A percentile compares a stretch with the other conserved stretches of the same genome.
phyloP scores from a whole-genome alignment of 305 asterid genomes.

The Fraxinus platypoda region DNA sequence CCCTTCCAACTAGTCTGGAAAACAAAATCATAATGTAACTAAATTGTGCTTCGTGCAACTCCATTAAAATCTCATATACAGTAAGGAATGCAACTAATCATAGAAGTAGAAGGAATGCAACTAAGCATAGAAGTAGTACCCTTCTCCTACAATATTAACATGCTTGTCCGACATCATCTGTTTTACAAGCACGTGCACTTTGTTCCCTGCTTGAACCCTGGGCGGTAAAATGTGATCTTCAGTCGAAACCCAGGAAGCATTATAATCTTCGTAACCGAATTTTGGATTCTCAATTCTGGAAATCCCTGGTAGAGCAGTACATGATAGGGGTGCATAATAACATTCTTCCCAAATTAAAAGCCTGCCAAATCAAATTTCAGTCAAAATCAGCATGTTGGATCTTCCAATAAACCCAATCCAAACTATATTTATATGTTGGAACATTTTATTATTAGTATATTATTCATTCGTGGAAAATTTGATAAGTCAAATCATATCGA shows the following conservation, averaged over 20 bases:
- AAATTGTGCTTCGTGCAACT: not conserved
- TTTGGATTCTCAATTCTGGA: constrained; percentile 34
- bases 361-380: constrained; percentile 37
- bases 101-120: not conserved
- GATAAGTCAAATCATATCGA: not conserved
- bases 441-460: not conserved
- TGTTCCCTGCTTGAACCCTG: constrained; percentile 37
- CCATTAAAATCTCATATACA: not conserved
- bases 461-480: not conserved
- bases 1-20: constrained; percentile 65
- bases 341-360: constrained; percentile 75
- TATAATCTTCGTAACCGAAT: constrained; percentile 31
- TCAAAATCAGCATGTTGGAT: constrained; percentile 10
- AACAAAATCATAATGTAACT: constrained; percentile 14
- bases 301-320: constrained; percentile 23
- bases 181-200: constrained; percentile 49
- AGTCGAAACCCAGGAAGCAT: constrained; percentile 33
- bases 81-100: constrained; percentile 1
- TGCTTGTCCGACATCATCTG: constrained; percentile 66
- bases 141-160: constrained; percentile 63
- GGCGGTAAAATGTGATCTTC: constrained; percentile 30
- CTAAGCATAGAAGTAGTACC: constrained; percentile 36
- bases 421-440: not conserved
- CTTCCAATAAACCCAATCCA: constrained; percentile 8
- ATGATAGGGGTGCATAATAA: constrained; percentile 40